These are phyloP conservation scores for Austroboletus sp. DNA, from an alignment of 1,284 basidiomycete genomes.

Conservation along the genomic window DNA sequence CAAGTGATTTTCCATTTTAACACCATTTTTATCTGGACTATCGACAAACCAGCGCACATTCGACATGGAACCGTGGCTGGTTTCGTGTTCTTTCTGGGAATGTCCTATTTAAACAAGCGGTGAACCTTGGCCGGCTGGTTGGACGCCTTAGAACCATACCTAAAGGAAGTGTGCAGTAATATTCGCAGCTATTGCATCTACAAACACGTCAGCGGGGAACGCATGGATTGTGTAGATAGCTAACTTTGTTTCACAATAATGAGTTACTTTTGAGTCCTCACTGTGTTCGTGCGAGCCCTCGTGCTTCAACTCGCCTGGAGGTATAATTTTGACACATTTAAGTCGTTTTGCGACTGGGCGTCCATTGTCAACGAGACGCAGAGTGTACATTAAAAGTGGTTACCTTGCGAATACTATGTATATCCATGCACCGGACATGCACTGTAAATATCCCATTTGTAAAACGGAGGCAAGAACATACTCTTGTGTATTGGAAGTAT, in stretches of 20 bases:
- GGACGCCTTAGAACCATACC: slow-evolving; percentile 30
- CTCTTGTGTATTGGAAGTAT: slow-evolving; percentile 44
- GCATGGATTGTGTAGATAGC: slow-evolving; percentile 3
- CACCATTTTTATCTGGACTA: slow-evolving; percentile 36
- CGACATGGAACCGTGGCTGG: slow-evolving; percentile 57
- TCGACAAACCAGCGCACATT: slow-evolving; percentile 50
- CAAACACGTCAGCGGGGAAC: slow-evolving; percentile 1
- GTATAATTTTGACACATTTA: slow-evolving; percentile 43
- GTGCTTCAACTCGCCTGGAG: slow-evolving; percentile 38
- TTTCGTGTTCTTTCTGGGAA: slow-evolving; percentile 52
- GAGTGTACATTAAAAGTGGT: neutral
- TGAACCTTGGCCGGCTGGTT: neutral
- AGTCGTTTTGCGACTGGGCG: slow-evolving; percentile 42
- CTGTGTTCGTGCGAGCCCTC: slow-evolving; percentile 44
- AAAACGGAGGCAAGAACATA: slow-evolving; percentile 12
- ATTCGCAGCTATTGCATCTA: slow-evolving; percentile 50
- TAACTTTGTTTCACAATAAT: slow-evolving; percentile 47
- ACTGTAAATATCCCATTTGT: slow-evolving; percentile 12
- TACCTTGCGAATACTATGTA: slow-evolving; percentile 27
- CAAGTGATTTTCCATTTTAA: slow-evolving; percentile 49
- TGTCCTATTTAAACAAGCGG: slow-evolving; percentile 39
- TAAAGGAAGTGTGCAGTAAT: slow-evolving; percentile 50
- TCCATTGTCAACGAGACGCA: neutral
- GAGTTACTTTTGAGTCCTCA: slow-evolving; percentile 35
- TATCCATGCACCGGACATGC: neutral